Conservation (phyloP, 2,329 filamentous ascomycete genomes). For the Exophiala bonariae region DNA sequence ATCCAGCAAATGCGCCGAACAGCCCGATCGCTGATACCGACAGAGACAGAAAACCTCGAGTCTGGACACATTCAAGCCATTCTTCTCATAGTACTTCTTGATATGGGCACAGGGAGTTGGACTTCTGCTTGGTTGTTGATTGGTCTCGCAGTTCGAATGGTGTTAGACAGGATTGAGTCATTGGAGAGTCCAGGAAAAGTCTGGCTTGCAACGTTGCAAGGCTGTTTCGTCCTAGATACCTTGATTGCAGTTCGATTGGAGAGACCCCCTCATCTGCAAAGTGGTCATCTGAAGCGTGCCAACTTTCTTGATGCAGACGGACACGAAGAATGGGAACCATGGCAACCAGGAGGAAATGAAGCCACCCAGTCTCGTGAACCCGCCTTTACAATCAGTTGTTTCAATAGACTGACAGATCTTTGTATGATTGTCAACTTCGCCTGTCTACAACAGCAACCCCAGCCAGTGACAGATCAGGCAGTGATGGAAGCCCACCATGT, state of each 20-base stretch:
- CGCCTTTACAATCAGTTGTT: conserved; percentile 52
- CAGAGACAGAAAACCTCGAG: conserved; percentile 40
- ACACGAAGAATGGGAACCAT: conserved; percentile 73
- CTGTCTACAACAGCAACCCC: neutral
- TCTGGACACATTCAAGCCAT: conserved; percentile 46
- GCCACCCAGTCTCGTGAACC: conserved; percentile 36
- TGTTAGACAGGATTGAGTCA: conserved; percentile 35
- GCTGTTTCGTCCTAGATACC: conserved; percentile 56
- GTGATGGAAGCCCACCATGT: conserved; percentile 4
- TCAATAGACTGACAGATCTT: conserved; percentile 51
- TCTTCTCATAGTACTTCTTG: conserved; percentile 49
- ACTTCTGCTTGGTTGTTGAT: conserved; percentile 55
- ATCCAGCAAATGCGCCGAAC: conserved; percentile 24
- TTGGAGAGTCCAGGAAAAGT: conserved; percentile 27
- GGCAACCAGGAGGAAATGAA: conserved; percentile 51
- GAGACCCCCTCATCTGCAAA: conserved; percentile 45
- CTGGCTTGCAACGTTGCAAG: conserved; percentile 47
- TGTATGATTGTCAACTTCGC: conserved; percentile 21
- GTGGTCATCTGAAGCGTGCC: conserved; percentile 34
- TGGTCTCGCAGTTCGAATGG: conserved; percentile 52
- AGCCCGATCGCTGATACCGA: conserved; percentile 35
- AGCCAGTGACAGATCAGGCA: neutral
- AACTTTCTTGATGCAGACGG: conserved; percentile 63
- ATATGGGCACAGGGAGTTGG: conserved; percentile 48
- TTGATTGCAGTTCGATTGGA: conserved; percentile 51